A percentile compares a stretch with the other conserved stretches of the same genome.
These are phyloP conservation scores for Chenopodium berlandieri DNA, from an alignment of 148 eudicot species.

Conservation along the genomic window DNA sequence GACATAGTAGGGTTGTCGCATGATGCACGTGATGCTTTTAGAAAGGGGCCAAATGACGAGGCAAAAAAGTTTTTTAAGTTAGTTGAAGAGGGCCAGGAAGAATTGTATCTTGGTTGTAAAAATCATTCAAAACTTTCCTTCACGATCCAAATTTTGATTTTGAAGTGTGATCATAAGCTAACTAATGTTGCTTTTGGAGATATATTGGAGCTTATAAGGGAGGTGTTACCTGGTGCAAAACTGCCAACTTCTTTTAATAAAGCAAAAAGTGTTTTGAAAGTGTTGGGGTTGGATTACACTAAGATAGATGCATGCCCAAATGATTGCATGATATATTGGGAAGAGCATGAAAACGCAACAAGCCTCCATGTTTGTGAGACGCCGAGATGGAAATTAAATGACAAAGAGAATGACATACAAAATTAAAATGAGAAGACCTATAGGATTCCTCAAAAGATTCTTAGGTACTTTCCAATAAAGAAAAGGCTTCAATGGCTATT, in stretches of 20 bases:
- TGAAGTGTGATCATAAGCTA: background rate
- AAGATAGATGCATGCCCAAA: background rate
- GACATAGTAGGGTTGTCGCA: background rate
- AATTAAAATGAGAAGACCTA: background rate
- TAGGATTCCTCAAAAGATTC: background rate
- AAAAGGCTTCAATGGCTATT: background rate
- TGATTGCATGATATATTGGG: conserved; percentile 7
- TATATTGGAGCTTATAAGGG: background rate
- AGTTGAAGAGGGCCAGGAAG: background rate
- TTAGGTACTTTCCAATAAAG: conserved; percentile 1
- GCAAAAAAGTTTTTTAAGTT: conserved; percentile 1
- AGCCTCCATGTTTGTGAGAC: background rate
- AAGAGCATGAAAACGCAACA: background rate
- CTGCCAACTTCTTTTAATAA: background rate
- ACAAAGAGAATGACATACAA: background rate
- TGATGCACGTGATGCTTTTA: background rate
- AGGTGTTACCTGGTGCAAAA: background rate
- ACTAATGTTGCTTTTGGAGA: background rate
- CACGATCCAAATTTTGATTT: background rate
- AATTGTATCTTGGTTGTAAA: background rate
- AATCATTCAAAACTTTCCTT: background rate
- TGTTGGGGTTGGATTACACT: background rate
- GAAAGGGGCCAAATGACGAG: background rate
- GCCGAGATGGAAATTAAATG: background rate
- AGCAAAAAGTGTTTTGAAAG: background rate